These are phyloP conservation scores for Epicoccum sorghinum DNA, from an alignment of 2,329 filamentous ascomycete genomes.

Conservation along the genomic window DNA sequence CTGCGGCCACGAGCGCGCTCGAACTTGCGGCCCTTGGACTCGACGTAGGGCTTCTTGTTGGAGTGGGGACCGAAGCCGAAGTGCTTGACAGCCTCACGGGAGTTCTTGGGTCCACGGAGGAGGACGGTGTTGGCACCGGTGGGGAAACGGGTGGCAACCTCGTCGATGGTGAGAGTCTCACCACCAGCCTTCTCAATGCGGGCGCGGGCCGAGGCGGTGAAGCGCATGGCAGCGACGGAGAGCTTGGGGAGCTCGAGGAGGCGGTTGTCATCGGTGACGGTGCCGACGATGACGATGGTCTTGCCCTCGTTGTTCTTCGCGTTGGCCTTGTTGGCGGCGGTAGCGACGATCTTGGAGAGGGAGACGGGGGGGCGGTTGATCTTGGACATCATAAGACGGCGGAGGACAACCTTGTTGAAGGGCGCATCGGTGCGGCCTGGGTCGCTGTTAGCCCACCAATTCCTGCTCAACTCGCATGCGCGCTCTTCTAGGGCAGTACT, in stretches of 20 bases:
- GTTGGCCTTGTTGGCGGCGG: conserved; percentile 59
- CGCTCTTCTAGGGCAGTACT: conserved; percentile 50
- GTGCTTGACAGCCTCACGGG: conserved; percentile 97
- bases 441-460: conserved; percentile 32
- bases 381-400: conserved; percentile 97
- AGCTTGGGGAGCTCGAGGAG: conserved; percentile 78
- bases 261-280: conserved; percentile 20
- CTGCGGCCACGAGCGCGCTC: conserved; percentile 98
- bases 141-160: conserved; percentile 92
- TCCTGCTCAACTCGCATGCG: conserved; percentile 11
- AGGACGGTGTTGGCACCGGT: conserved; percentile 97
- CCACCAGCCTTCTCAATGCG: conserved; percentile 93
- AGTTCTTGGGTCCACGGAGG: conserved; percentile 97
- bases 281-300: conserved; percentile 78
- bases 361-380: conserved; percentile 92
- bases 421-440: conserved; percentile 90
- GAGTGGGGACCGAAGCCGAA: conserved; percentile 98
- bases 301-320: conserved; percentile 69
- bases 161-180: conserved; percentile 93
- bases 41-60: conserved; percentile 98
- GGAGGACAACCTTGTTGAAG: conserved; percentile 99
- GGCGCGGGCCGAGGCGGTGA: conserved; percentile 94
- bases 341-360: conserved; percentile 82
- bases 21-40: conserved; percentile 99
- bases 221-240: conserved; percentile 90